Evolutionary conservation across 192 early-diverging fungal species (phyloP), one percentile per base, ranked within the genome.

Genomic region (Coemansia sp.): DNA sequence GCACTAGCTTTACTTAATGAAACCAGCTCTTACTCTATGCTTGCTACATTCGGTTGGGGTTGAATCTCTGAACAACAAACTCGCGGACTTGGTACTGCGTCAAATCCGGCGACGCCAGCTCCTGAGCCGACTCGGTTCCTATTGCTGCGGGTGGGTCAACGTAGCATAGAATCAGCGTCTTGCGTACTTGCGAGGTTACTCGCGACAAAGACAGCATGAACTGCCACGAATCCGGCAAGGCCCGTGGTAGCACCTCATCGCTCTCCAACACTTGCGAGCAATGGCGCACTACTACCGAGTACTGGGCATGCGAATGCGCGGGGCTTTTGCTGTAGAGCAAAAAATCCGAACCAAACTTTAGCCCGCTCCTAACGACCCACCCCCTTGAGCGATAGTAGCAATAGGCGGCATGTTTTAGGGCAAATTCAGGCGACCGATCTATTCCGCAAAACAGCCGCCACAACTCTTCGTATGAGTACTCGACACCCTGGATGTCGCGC

Each of bases 261-360:
- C 53, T 26, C 0, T 14, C 10, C 5, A 7, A 21, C 24, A 40
- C 55, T 5, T 50, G 34, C 34, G 51, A 40, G 23, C 26, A 45
- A 1, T 20, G 39, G 26, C 70, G 71, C 33, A 69, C 67, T 5
- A 74, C 45, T 9, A 74, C 71, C 36, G 74, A 69, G 51, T 81
- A 84, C 60, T 56, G 57, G 24, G 83, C 67, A 57, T 84, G 83
- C 10, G 67, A 59, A 1, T 37, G 40, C 11, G 62, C 58, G 8
- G 83, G 83, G 18, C 73, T 72, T 10, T 65, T 67, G n/a, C 56
- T 37, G 60, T 84, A 84, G 7, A 84, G 61, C 37, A 81, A 18
- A 69, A 87, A 94, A 66, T 95, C 90, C 2, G 89, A 76, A 6
- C 91, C 93, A 73, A 92, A 96, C 71, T 96, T 96, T 37, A 91